Conservation (phyloP, 306 rosid species). For the Inga laurina region DNA sequence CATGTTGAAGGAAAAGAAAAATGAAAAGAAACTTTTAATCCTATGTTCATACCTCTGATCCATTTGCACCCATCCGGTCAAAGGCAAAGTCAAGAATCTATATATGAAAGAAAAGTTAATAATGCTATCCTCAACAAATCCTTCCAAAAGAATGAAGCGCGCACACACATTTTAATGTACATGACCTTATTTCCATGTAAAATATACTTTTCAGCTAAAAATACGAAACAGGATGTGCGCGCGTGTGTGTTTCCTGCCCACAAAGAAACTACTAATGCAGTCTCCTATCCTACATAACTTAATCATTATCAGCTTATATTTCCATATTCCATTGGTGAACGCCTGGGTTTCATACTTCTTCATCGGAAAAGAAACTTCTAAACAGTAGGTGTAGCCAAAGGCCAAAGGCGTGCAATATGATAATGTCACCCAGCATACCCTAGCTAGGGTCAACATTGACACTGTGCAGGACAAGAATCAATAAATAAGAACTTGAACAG, state of each 20-base stretch:
- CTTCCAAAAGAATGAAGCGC: constrained; percentile 16
- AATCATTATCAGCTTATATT: constrained; percentile 10
- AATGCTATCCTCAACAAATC: constrained; percentile 31
- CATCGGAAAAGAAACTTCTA: constrained; percentile 14
- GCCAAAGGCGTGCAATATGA: neutral
- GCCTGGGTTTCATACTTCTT: constrained; percentile 16
- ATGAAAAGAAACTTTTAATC: constrained; percentile 7
- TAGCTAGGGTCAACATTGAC: constrained; percentile 14
- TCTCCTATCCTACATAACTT: neutral
- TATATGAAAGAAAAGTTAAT: constrained; percentile 42
- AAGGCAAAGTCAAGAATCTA: constrained; percentile 93
- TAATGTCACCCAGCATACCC: neutral
- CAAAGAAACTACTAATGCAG: constrained; percentile 1
- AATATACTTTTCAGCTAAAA: neutral
- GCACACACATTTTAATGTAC: neutral
- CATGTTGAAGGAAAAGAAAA: constrained; percentile 11
- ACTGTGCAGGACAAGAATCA: neutral
- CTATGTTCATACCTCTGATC: constrained; percentile 65
- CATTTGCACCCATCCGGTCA: constrained; percentile 91
- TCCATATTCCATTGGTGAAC: constrained; percentile 13
- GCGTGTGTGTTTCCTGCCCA: no score
- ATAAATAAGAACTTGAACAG: constrained; percentile 14
- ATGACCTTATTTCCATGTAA: constrained; percentile 24
- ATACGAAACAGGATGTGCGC: neutral
- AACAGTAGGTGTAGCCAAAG: neutral